These are phyloP conservation scores for Xeromyces bisporus DNA, from an alignment of 495 filamentous ascomycete species.

Conservation along the genomic window DNA sequence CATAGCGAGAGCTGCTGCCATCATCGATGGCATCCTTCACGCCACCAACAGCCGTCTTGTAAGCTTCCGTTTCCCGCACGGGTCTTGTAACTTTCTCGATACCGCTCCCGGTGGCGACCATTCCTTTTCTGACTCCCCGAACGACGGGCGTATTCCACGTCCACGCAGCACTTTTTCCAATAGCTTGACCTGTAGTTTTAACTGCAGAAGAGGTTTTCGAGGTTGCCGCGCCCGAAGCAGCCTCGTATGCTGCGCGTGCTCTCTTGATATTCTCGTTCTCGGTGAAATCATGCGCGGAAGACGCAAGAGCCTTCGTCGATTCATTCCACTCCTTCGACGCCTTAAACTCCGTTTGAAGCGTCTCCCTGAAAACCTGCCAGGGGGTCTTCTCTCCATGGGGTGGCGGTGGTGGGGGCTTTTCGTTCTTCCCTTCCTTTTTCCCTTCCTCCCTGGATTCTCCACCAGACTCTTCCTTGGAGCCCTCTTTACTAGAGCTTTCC, in stretches of 20 bases:
- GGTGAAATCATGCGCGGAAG: conserved; percentile 74
- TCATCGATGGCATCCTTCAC: conserved; percentile 96
- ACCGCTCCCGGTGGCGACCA: conserved; percentile 64
- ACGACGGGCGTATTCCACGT: conserved; percentile 93
- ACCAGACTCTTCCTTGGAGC: conserved; percentile 21
- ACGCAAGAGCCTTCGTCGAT: conserved; percentile 83
- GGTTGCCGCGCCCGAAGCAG: conserved; percentile 59
- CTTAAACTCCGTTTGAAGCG: conserved; percentile 80
- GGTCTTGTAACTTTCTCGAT: conserved; percentile 88
- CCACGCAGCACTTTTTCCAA: conserved; percentile 84
- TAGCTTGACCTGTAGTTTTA: conserved; percentile 66
- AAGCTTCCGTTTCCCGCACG: conserved; percentile 84
- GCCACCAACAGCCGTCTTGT: conserved; percentile 47
- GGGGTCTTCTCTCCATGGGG: conserved; percentile 96
- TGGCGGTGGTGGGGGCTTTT: conserved; percentile 62
- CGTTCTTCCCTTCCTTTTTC: conserved; percentile 49
- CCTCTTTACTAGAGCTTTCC: conserved; percentile 30
- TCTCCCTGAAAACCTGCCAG: conserved; percentile 97
- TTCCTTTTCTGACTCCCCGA: conserved; percentile 78
- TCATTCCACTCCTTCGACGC: conserved; percentile 99
- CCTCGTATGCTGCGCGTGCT: conserved; percentile 70
- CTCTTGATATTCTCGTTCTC: conserved; percentile 84
- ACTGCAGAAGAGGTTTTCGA: conserved; percentile 59
- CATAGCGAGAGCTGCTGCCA: conserved; percentile 87
- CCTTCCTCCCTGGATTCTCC: conserved; percentile 17